phyloP scores from a whole-genome alignment of 176 grass and related monocot genomes.

The Avena sativa region DNA sequence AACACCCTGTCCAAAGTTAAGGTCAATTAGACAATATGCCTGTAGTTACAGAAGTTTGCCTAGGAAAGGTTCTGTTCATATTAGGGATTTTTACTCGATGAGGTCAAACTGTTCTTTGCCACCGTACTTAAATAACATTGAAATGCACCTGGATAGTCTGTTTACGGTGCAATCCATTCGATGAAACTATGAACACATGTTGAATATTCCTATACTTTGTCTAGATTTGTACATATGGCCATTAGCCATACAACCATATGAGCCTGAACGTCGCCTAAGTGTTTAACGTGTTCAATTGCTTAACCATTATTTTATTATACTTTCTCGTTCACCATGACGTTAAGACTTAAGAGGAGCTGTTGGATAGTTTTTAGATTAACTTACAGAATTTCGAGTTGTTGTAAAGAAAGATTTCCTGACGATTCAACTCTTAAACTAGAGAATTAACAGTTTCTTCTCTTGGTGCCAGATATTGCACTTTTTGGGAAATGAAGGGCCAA shows the following conservation, averaged over 20 bases:
- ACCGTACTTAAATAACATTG: neutral
- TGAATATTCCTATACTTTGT: conserved; percentile 15
- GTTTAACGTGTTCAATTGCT: conserved; percentile 3
- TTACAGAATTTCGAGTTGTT: conserved; percentile 12
- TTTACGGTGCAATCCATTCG: neutral
- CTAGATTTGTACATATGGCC: conserved; percentile 16
- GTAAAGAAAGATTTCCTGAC: neutral
- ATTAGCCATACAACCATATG: conserved; percentile 7
- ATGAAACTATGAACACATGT: neutral
- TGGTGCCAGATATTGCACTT: conserved; percentile 86
- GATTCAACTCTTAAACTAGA: conserved; percentile 5
- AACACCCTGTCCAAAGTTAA: neutral
- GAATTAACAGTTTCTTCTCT: neutral
- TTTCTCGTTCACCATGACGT: conserved; percentile 6
- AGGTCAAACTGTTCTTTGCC: neutral
- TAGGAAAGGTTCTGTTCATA: conserved; percentile 5
- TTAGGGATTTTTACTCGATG: neutral
- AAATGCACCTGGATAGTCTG: conserved; percentile 13
- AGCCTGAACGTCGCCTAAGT: neutral
- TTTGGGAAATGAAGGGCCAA: conserved; percentile 98
- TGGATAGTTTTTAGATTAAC: conserved; percentile 29
- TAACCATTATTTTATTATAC: conserved; percentile 23
- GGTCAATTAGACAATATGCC: neutral
- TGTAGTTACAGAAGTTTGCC: neutral
- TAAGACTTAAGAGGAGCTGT: conserved; percentile 2